Evolutionary conservation across 306 rosid species (phyloP), one percentile per base, ranked within the genome.

Genomic region (Calophaca sinica): DNA sequence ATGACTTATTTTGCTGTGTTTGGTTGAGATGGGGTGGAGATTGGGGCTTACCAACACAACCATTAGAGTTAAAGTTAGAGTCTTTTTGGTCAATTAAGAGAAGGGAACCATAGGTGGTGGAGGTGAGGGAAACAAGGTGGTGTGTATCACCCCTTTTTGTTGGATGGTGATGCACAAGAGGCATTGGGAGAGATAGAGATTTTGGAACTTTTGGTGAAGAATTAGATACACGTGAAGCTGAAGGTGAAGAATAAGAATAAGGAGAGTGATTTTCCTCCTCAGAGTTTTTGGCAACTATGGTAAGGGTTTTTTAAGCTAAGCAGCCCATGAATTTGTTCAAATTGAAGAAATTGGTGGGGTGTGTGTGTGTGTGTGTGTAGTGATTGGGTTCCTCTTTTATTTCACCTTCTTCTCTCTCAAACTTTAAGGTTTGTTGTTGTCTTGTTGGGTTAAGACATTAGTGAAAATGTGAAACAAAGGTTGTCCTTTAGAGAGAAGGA

Each of bases 81-180:
- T 44, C 72, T 67, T 79, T 81, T 60, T 78, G 81, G 32, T 89
- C 87, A 31, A 86, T 61, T 31, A 77, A 78, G 61, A 88, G 86
- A 63, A 87, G 94, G 38, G 89, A 88, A 54, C 97, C 97, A 66
- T 92, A 92, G 67, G 96, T 88, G 66, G 97, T 92, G 70, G 96
- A 92, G 68, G 93, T 92, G 81, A 92, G 96, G 20, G 90, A 88
- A 2, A 92, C 96, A 28, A 92, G 86, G 86, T 92, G 97, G 79
- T 87, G 96, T 12, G 97, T 81, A 62, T 92, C 97, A 46, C 97
- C 96, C 51, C 89, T 87, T 73, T 64, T 79, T 59, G 84, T 81
- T 2, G 97, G 87, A 9, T 92, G 97, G 66, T 92, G 97, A 54
- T 89, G 97, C 4, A 89, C 88, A 60, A 89, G 91, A 66, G 93